Base-by-base conservation (phyloP, 805 yeast species). In the Maudiozyma turicensis region DNA sequence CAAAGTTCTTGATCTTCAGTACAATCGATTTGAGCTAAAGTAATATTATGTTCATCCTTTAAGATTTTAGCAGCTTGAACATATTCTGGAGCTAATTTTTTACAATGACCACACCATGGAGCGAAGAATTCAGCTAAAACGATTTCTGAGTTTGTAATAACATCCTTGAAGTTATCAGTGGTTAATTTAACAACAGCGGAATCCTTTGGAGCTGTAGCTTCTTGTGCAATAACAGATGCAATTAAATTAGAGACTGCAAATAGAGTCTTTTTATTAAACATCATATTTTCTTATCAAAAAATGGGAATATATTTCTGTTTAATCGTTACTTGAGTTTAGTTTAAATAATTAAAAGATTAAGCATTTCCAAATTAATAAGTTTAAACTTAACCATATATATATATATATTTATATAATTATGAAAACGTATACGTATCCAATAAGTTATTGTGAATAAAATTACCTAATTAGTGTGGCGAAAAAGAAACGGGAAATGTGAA, bases 81-180 rank as follows among this genome's bases (percentile, higher is more conserved):
- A 57, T 76, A 86, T 67, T 87, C 83, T 35, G 96, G 96, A 10
- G 88, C 95, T 55, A 87, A 71, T 45, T 77, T 77, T 74, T 90
- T 88, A 76, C 97, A 90, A 72, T 90, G 93, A 14, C 96, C 96
- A 75, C 97, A 90, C 97, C 98, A 91, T 65, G 97, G 95, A 14
- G 95, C 95, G 66, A 83, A 87, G 70, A 87, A 87, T 69, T 87
- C 95, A 20, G 91, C 84, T 53, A 87, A 71, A 26, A 87, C 95
- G 57, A 90, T 74, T 35, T 88, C 85, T 72, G 90, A 84, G 49
- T 75, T 79, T 45, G 71, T 68, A 54, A 91, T 69, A 67, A 86
- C 87, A 13, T 73, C 66, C 50, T 77, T 76, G 65, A 86, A 91
- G 51, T 76, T 76, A 38, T 75, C 81, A 20, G 81, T 70, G 38